Evolutionary conservation across 2,329 filamentous ascomycete species (phyloP).

Genomic region (Penicillium sp.): DNA sequence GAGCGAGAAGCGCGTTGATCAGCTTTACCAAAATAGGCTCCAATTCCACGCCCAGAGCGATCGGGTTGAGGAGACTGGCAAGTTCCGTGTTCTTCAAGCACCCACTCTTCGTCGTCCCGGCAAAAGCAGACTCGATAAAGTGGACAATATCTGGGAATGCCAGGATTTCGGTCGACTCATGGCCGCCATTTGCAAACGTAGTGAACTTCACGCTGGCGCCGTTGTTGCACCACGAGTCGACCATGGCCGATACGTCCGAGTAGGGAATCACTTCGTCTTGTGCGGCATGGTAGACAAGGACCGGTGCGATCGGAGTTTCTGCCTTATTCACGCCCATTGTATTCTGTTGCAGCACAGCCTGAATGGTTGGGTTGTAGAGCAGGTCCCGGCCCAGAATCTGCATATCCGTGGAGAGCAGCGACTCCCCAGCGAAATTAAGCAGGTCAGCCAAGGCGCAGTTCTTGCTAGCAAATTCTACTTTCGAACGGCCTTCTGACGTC

Average conservation of each 20-base stretch:
- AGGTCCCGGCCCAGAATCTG: slow-evolving; percentile 19
- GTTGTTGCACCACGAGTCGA: slow-evolving; percentile 21
- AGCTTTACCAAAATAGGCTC: slow-evolving; percentile 23
- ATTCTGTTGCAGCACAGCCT: slow-evolving; percentile 14
- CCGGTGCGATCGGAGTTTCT: slow-evolving; percentile 24
- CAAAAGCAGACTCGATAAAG: slow-evolving; percentile 25
- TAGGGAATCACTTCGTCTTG: slow-evolving; percentile 27
- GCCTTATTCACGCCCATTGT: slow-evolving; percentile 17
- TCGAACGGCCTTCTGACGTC: slow-evolving; percentile 15
- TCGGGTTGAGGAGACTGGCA: slow-evolving; percentile 16
- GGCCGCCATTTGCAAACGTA: slow-evolving; percentile 21
- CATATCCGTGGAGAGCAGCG: slow-evolving; percentile 19
- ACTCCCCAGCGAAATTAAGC: slow-evolving; percentile 15
- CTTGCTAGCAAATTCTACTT: slow-evolving; percentile 12
- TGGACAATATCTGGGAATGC: slow-evolving; percentile 17
- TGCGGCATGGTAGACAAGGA: slow-evolving; percentile 26
- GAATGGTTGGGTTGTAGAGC: slow-evolving; percentile 13
- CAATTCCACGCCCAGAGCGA: slow-evolving; percentile 20
- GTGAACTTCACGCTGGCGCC: slow-evolving; percentile 24
- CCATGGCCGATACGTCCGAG: slow-evolving; percentile 14
- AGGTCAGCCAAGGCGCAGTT: slow-evolving; percentile 20
- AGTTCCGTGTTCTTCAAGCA: slow-evolving; percentile 22
- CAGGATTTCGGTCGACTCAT: slow-evolving; percentile 24
- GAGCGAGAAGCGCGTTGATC: slow-evolving; percentile 13
- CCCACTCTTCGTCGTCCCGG: slow-evolving; percentile 16